A percentile compares a stretch with the other conserved stretches of the same genome.
Evolutionary conservation across 2,329 filamentous ascomycete species (phyloP).

Genomic region (Coniochaeta ligniaria): DNA sequence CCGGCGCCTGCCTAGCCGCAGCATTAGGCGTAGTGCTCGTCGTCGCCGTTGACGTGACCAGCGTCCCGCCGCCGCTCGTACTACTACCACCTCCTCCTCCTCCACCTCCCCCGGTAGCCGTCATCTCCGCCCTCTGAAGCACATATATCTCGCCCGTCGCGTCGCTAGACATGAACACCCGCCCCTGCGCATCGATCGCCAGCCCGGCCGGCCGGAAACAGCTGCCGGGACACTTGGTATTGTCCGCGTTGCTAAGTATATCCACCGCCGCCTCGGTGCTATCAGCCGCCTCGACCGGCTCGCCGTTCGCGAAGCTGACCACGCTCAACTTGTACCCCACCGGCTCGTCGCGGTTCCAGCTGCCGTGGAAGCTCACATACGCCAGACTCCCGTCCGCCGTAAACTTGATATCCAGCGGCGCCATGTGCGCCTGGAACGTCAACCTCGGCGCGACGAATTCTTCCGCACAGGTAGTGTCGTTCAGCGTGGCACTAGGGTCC

Average conservation of each 20-base stretch:
- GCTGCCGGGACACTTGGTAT: conserved; percentile 40
- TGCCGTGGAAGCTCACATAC: conserved; percentile 66
- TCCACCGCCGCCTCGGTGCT: conserved; percentile 41
- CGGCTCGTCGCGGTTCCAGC: conserved; percentile 43
- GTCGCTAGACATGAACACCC: conserved; percentile 58
- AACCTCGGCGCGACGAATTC: conserved; percentile 44
- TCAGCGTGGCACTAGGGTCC: conserved; percentile 22
- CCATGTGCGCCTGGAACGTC: conserved; percentile 57
- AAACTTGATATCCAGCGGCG: conserved; percentile 67
- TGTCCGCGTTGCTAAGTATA: conserved; percentile 48
- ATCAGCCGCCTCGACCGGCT: conserved; percentile 27
- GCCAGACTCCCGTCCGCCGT: conserved; percentile 47
- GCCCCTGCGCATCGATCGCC: conserved; percentile 38
- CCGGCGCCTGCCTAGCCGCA: conserved; percentile 6
- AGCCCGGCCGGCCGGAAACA: conserved; percentile 61
- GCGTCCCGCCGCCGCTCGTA: conserved; percentile 7
- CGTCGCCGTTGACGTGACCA: conserved; percentile 8
- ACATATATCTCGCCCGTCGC: conserved; percentile 60
- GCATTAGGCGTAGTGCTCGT: conserved; percentile 7
- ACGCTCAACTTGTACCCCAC: conserved; percentile 38
- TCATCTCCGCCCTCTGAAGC: conserved; percentile 22
- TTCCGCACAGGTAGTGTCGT: conserved; percentile 35
- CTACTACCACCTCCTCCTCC: not conserved
- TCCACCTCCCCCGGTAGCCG: conserved; percentile 3
- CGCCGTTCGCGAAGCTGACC: conserved; percentile 33